Evolutionary conservation across 2,329 filamentous ascomycete genomes (phyloP).

Genomic region (Daldinia eschscholtzii): DNA sequence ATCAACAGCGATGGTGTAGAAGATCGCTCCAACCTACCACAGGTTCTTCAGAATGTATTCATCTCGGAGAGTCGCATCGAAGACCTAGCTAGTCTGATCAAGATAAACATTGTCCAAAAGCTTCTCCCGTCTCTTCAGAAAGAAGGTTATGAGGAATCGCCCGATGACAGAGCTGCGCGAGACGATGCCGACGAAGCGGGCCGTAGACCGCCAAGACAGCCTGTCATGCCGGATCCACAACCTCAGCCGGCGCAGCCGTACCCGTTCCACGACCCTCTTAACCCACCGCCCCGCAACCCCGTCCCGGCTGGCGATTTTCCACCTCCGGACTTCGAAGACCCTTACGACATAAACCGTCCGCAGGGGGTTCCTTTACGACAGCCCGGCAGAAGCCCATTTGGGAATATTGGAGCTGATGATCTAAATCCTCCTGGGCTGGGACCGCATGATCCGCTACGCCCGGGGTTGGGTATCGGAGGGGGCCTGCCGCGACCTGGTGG

Average conservation of each 20-base stretch:
- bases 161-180: conserved; percentile 57
- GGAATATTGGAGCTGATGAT: conserved; percentile 84
- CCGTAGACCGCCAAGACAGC: conserved; percentile 56
- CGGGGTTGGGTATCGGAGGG: conserved; percentile 72
- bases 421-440: conserved; percentile 88
- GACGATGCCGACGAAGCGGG: conserved; percentile 60
- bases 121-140: conserved; percentile 82
- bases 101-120: conserved; percentile 85
- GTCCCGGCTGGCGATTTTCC: conserved; percentile 80
- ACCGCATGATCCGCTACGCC: conserved; percentile 83
- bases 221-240: conserved; percentile 63
- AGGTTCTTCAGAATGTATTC: conserved; percentile 73
- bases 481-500: conserved; percentile 70
- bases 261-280: conserved; percentile 76
- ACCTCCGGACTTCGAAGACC: conserved; percentile 93
- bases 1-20: conserved; percentile 61
- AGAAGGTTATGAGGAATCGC: conserved; percentile 78
- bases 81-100: conserved; percentile 79
- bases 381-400: conserved; percentile 67
- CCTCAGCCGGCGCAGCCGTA: conserved; percentile 75
- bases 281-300: conserved; percentile 70
- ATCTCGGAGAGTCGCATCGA: conserved; percentile 76
- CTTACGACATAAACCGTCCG: conserved; percentile 83
- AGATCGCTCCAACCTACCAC: conserved; percentile 62
- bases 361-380: conserved; percentile 60